Conservation (phyloP, 75 land plant genomes). For the Isoetes taiwanensis region DNA sequence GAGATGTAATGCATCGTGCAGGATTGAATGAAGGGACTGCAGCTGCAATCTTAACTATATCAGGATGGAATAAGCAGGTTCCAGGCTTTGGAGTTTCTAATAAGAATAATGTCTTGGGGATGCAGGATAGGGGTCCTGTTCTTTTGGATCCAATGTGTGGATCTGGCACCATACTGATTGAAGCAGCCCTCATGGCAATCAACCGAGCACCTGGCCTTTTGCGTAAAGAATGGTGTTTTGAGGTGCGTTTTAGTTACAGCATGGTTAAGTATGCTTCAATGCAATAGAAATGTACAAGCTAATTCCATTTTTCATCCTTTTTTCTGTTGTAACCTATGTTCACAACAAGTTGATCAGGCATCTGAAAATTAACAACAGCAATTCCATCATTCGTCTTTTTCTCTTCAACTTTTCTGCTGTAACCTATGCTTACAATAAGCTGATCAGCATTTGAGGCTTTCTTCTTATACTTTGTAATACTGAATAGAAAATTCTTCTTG, state of each 20-base stretch:
- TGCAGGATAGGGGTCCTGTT: slow-evolving; percentile 1
- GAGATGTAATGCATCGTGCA: slow-evolving; percentile 32
- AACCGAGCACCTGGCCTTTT: slow-evolving; percentile 33
- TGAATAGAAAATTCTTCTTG: background rate
- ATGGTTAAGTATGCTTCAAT: too few relatives aligned
- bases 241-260: slow-evolving; percentile 15
- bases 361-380: background rate
- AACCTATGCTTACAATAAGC: too few relatives aligned
- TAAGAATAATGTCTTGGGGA: background rate
- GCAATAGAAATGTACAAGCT: too few relatives aligned
- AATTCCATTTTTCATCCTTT: too few relatives aligned
- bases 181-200: slow-evolving; percentile 38
- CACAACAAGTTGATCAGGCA: too few relatives aligned
- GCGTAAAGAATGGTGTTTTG: slow-evolving; percentile 31
- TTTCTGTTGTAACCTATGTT: too few relatives aligned
- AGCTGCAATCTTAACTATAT: slow-evolving; percentile 30
- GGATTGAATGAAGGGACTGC: slow-evolving; percentile 38
- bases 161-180: slow-evolving; percentile 37
- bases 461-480: background rate
- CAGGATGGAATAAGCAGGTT: slow-evolving; percentile 28
- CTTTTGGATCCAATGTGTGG: slow-evolving; percentile 46
- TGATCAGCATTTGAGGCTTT: too few relatives aligned
- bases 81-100: slow-evolving; percentile 26
- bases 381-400: background rate
- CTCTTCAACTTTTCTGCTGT: background rate